Base-by-base conservation (phyloP, 2,329 filamentous ascomycete genomes). In the Fusarium pseudonygamai region DNA sequence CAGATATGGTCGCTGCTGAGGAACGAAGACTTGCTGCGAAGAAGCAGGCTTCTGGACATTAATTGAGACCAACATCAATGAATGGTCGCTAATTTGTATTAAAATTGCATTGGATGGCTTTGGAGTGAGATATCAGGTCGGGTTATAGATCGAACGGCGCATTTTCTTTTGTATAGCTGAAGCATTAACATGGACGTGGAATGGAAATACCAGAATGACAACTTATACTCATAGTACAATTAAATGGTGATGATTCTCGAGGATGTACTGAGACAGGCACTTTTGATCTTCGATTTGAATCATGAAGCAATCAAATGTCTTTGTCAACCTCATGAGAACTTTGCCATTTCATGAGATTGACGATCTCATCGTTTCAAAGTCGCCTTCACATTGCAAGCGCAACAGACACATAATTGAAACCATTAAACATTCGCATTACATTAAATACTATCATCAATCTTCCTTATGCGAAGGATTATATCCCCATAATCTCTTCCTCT, bases 1-100 rank as follows among this genome's bases (percentile, higher is more conserved):
- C 76, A 93, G 92, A 96, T 78, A 96, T 96, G 93, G 92, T 96
- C 50, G 93, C 89, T 67, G 91, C 93, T 28, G 93, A 95, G 84
- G 93, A 96, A 85, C 86, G 87, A 73, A 84, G 88, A 42, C 74
- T 90, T 47, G 83, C 82, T n/a, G 80, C 84, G 77, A 83, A 82
- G 76, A 80, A 82, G 77, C 61, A 62, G 24, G 65, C 71, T 34
- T 7, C 43, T 10, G 66, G 39, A n/a, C 67, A 69, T 42, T 69
- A 43, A 39, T 22, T 16, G 11, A n/a, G 7, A 15, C 3, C 4
- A 15, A 3, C 18, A 4, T 43, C 26, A 18, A 22, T 22, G 13
- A n/a, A 3, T 3, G 18, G 5, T 52, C 16, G 2, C 18, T 68
- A 67, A 45, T 68, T 26, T 68, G 56, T 63, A 68, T 60, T 15